These are phyloP conservation scores for Hemisphaericaspora xylofermentans DNA, from an alignment of 1,139 yeast species.

Conservation along the genomic window DNA sequence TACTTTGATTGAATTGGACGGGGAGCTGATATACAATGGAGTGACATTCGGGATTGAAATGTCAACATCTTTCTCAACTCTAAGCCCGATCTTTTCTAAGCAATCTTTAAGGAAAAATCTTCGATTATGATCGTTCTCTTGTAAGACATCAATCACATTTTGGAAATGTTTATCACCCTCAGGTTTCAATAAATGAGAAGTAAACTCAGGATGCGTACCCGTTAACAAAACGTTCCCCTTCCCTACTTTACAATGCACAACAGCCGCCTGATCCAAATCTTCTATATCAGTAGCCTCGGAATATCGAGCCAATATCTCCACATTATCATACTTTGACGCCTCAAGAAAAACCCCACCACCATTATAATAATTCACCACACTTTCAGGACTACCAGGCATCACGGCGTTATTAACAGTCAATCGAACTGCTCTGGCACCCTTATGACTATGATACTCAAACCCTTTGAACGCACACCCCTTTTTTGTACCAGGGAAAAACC, in stretches of 20 bases:
- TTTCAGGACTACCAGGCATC: constrained; percentile 24
- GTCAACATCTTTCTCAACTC: constrained; percentile 53
- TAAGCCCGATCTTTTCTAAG: constrained; percentile 61
- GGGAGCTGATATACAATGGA: constrained; percentile 52
- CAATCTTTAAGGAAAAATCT: constrained; percentile 55
- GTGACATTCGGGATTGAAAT: constrained; percentile 65
- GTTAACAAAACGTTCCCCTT: constrained; percentile 74
- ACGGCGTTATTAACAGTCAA: constrained; percentile 38
- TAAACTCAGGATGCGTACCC: constrained; percentile 90
- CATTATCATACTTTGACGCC: constrained; percentile 58
- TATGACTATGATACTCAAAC: constrained; percentile 72
- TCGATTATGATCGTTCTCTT: constrained; percentile 47
- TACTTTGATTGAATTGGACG: constrained; percentile 21
- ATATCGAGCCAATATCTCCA: constrained; percentile 73
- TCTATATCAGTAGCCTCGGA: constrained; percentile 37
- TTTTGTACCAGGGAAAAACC: constrained; percentile 76
- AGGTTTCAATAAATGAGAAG: constrained; percentile 50
- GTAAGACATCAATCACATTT: constrained; percentile 38
- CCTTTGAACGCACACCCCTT: constrained; percentile 83
- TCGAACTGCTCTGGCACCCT: constrained; percentile 65
- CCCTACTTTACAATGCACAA: constrained; percentile 65
- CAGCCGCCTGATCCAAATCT: constrained; percentile 61
- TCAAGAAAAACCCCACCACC: constrained; percentile 89
- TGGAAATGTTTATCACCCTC: constrained; percentile 27
- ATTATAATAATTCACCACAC: constrained; percentile 56